phyloP scores from a whole-genome alignment of 139 green algal genomes.

The Nannochloris sp. region DNA sequence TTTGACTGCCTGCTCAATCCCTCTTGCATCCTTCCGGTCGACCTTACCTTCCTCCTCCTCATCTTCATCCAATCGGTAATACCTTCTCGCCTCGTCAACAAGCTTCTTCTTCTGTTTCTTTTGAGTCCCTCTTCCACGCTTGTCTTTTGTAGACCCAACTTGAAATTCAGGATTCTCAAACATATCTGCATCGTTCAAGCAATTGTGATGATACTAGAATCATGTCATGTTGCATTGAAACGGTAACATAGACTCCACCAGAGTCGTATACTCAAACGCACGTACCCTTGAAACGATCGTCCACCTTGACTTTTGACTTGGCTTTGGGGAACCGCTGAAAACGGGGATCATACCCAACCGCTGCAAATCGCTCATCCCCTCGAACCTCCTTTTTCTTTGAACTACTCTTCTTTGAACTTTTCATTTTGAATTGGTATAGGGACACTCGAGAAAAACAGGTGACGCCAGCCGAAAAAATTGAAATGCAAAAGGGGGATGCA shows the following conservation, averaged over 20 bases:
- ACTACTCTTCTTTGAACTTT: slow-evolving; percentile 10
- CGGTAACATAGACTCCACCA: no score
- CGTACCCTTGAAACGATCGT: slow-evolving; percentile 72
- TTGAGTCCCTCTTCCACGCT: slow-evolving; percentile 54
- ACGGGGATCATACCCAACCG: slow-evolving; percentile 71
- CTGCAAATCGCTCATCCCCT: slow-evolving; percentile 62
- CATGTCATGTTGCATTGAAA: no score
- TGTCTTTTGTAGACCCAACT: slow-evolving; percentile 50
- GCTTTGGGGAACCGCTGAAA: slow-evolving; percentile 70
- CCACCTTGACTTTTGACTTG: slow-evolving; percentile 69
- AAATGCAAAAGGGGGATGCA: no score
- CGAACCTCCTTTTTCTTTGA: slow-evolving; percentile 1
- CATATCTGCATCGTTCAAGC: slow-evolving; percentile 47
- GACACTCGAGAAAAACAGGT: no score
- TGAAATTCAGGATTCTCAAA: slow-evolving; percentile 73
- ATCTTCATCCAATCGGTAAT: slow-evolving; percentile 63
- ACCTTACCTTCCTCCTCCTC: slow-evolving; percentile 30
- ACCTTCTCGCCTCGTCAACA: slow-evolving; percentile 54
- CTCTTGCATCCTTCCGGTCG: slow-evolving; percentile 5
- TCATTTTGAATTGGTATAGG: neutral
- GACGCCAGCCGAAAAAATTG: no score
- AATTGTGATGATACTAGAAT: no score
- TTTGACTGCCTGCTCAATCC: neutral
- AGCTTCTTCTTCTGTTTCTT: slow-evolving; percentile 13
- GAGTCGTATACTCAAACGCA: neutral